Evolutionary conservation across 768 basidiomycete species (phyloP).

Genomic region (Panaeolus cyanescens): DNA sequence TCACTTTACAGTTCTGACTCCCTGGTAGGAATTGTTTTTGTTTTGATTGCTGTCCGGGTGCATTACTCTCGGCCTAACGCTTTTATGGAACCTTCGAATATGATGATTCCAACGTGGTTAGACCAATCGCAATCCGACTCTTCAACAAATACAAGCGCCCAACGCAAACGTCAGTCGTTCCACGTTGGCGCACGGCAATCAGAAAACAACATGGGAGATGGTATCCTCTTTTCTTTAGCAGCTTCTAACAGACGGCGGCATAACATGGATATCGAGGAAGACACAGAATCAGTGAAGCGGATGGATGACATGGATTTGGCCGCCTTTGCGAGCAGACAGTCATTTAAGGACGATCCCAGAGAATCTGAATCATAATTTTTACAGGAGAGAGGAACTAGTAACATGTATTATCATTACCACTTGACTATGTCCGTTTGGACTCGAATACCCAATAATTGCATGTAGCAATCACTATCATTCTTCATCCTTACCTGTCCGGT

Average conservation of each 20-base stretch:
- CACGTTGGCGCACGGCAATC: not conserved
- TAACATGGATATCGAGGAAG: not conserved
- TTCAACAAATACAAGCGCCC: not conserved
- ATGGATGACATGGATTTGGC: not conserved
- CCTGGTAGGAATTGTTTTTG: slow-evolving; percentile 19
- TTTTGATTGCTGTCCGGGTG: slow-evolving; percentile 21
- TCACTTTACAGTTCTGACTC: not conserved
- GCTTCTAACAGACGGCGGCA: not conserved
- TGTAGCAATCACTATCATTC: too few species aligned
- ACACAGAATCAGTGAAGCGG: not conserved
- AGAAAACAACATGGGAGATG: not conserved
- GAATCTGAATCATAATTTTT: too few species aligned
- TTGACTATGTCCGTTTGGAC: too few species aligned
- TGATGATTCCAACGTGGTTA: not conserved
- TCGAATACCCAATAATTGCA: too few species aligned
- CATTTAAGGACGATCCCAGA: too few species aligned
- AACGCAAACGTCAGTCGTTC: not conserved
- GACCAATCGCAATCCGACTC: not conserved
- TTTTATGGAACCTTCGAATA: not conserved
- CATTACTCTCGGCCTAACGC: slow-evolving; percentile 6
- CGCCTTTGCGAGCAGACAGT: not conserved
- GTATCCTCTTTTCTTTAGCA: not conserved
- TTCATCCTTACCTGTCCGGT: too few species aligned
- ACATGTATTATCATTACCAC: too few species aligned
- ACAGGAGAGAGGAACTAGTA: too few species aligned